These are phyloP conservation scores for Angomonas desouzai DNA, from an alignment of 208 protist genomes.

Conservation along the genomic window DNA sequence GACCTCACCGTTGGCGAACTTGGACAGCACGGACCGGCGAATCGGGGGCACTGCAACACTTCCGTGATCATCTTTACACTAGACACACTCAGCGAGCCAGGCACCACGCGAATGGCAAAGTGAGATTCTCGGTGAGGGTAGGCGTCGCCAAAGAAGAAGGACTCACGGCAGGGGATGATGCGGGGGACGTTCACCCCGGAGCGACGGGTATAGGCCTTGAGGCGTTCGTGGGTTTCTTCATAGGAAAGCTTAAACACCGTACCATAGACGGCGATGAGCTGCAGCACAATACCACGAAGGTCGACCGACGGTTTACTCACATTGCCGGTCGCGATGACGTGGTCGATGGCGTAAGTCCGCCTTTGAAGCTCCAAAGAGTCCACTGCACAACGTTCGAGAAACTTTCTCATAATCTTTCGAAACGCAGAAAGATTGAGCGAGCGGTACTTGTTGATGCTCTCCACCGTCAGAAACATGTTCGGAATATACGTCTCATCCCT, in stretches of 20 bases:
- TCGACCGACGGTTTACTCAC: constrained; percentile 54
- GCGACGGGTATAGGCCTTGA: constrained; percentile 47
- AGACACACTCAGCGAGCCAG: constrained; percentile 53
- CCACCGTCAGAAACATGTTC: constrained; percentile 56
- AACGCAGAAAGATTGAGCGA: constrained; percentile 66
- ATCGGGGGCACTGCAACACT: constrained; percentile 59
- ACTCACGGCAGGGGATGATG: constrained; percentile 67
- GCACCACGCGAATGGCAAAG: constrained; percentile 73
- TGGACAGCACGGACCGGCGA: constrained; percentile 39
- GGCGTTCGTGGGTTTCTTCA: constrained; percentile 41
- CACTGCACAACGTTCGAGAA: constrained; percentile 65
- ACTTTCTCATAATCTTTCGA: constrained; percentile 80
- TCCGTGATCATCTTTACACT: constrained; percentile 79
- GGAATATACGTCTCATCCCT: constrained; percentile 48
- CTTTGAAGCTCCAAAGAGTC: constrained; percentile 69
- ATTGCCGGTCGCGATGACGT: constrained; percentile 40
- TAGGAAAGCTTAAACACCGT: constrained; percentile 68
- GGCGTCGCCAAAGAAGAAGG: constrained; percentile 74
- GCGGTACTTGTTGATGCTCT: constrained; percentile 66
- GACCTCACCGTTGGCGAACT: constrained; percentile 86
- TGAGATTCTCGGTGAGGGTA: constrained; percentile 62
- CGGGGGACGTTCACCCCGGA: constrained; percentile 46
- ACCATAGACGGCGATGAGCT: constrained; percentile 72
- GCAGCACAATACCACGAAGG: constrained; percentile 44
- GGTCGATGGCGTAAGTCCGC: constrained; percentile 42